Conservation (phyloP, 495 filamentous ascomycete species). For the Penicillium ucsense region DNA sequence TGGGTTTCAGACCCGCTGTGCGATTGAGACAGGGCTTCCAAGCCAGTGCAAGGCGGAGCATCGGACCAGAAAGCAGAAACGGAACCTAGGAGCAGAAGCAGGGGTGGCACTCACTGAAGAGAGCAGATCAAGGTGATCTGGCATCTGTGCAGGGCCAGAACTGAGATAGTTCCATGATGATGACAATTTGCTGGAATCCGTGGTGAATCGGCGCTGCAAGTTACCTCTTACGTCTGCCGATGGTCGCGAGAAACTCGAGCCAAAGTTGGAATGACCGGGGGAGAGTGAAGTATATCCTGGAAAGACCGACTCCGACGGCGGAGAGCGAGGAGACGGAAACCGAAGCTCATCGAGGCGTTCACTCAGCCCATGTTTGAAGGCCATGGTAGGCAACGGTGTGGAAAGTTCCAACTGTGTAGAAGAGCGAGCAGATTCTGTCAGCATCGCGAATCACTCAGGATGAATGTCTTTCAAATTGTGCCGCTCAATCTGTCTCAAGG, state of each 20-base stretch:
- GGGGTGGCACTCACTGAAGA: constrained; percentile 38
- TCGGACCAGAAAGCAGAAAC: neutral
- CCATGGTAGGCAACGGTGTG: constrained; percentile 40
- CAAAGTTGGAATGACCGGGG: constrained; percentile 50
- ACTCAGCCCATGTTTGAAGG: constrained; percentile 54
- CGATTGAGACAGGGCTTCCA: no score
- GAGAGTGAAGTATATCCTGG: constrained; percentile 61
- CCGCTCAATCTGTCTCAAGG: no score
- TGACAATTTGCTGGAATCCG: constrained; percentile 76
- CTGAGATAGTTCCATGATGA: constrained; percentile 63
- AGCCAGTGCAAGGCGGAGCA: no score
- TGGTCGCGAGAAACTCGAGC: constrained; percentile 44
- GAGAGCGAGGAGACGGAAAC: constrained; percentile 64
- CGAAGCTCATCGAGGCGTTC: constrained; percentile 68
- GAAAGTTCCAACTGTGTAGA: constrained; percentile 24
- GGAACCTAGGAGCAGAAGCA: neutral
- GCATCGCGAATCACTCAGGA: neutral
- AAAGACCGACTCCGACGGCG: constrained; percentile 59
- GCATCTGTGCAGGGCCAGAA: constrained; percentile 42
- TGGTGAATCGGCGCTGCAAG: constrained; percentile 88
- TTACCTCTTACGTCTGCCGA: constrained; percentile 56
- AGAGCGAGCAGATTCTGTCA: constrained; percentile 14
- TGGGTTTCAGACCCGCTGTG: no score
- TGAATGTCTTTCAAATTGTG: neutral
- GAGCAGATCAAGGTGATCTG: constrained; percentile 48